Evolutionary conservation across 73 alveolate genomes (phyloP), one percentile per base, ranked within the genome.

Genomic region (Uronychia binucleata): DNA sequence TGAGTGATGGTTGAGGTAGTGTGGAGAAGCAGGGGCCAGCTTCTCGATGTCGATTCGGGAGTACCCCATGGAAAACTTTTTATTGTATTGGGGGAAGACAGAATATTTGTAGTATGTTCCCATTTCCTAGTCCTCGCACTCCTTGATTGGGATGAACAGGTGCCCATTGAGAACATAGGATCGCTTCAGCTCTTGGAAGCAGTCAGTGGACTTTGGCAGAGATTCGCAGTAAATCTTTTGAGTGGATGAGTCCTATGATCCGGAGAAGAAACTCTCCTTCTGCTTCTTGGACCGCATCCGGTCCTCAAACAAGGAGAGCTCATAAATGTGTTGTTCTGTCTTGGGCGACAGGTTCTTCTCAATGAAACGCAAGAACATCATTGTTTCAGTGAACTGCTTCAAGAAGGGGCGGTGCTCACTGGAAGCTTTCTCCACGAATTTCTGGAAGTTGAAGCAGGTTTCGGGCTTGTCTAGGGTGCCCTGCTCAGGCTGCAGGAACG

Each of bases 311-410:
- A 87, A 75, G 11, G 79, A 29, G 26, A 74, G 33, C 25, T 87
- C 93, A 28, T 79, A 59, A 29, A 81, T 29, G n/a, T 87, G 82
- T 27, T 59, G 79, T 26, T 79, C 77, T 31, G 59, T 87, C 19
- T 79, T 33, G 0, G 93, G 82, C 82, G 79, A 58, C 8, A 80
- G 58, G 30, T 87, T 87, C 59, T 76, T 79, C 77, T 87, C 93
- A 19, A 87, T n/a, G 57, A 60, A 79, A 26, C 89, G 26, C 1
- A 86, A 60, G 87, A 87, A 87, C 87, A 80, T 78, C 34, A 33
- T 28, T 0, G 77, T 60, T 26, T 80, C 58, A 0, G 80, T 29
- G 77, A 87, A 87, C 28, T 67, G 59, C 34, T 87, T 87, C 28
- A 87, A 80, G 77, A 87, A 87, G 77, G 79, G 32, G 32, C 59